Conservation (phyloP, 148 eudicot genomes). For the Polygonum maritimum region DNA sequence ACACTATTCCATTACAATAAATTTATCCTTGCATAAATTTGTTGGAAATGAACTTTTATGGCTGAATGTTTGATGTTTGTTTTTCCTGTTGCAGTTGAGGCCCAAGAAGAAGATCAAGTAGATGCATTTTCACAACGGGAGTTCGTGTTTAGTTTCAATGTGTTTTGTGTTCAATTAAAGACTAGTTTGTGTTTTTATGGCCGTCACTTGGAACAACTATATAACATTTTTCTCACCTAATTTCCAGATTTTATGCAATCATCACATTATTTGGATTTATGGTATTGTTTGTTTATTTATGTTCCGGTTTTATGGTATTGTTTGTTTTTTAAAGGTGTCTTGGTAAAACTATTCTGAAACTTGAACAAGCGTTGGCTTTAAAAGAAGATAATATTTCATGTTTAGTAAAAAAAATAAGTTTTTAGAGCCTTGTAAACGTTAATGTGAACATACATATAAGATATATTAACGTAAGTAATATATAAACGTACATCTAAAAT, state of each 20-base stretch:
- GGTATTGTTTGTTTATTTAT: background rate
- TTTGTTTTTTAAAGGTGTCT: no score
- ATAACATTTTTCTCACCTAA: background rate
- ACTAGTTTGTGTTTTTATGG: constrained; percentile 4
- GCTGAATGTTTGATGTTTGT: background rate
- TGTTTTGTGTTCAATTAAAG: background rate
- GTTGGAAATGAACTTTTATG: background rate
- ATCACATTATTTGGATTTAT: background rate
- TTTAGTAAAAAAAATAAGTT: no score
- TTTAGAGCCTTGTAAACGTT: no score
- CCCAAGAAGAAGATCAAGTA: constrained; percentile 35
- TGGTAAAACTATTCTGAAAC: no score
- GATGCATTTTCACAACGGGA: constrained; percentile 1
- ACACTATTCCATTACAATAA: no score
- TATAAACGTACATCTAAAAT: no score
- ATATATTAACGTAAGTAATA: no score
- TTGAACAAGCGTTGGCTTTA: no score
- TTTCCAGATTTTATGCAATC: background rate
- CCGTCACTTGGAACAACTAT: background rate
- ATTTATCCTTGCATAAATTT: no score
- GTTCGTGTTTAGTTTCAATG: background rate
- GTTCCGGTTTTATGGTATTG: background rate
- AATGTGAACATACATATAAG: no score
- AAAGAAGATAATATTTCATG: no score
- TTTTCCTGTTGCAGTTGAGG: constrained; percentile 19